Evolutionary conservation across 331 rosid species (phyloP).

Genomic region (Acacia concinna): DNA sequence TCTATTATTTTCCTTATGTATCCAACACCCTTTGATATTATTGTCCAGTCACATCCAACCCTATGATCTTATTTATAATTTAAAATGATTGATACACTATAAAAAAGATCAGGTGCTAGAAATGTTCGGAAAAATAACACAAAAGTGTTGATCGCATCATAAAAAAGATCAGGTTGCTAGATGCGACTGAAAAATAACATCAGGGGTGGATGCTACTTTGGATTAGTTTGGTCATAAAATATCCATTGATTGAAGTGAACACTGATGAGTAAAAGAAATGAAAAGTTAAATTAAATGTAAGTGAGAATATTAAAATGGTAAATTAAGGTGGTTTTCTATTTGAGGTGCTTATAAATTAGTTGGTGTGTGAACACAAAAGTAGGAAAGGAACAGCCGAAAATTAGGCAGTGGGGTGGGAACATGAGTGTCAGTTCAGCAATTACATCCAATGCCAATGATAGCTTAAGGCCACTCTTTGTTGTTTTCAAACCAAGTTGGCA

Average conservation of each 20-base stretch:
- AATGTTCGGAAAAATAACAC: too few species aligned
- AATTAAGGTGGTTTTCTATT: not conserved
- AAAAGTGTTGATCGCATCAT: too few species aligned
- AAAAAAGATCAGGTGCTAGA: too few species aligned
- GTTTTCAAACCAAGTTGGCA: slow-evolving; percentile 24
- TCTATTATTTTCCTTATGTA: too few species aligned
- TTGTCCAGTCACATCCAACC: too few species aligned
- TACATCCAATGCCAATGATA: not conserved
- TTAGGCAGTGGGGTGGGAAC: slow-evolving; percentile 8
- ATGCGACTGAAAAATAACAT: too few species aligned
- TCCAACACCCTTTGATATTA: too few species aligned
- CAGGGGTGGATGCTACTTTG: too few species aligned
- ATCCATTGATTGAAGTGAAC: not conserved
- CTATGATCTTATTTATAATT: too few species aligned
- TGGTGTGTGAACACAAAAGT: slow-evolving; percentile 36
- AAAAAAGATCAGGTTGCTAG: too few species aligned
- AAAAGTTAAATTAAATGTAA: not conserved
- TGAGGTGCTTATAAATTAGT: not conserved
- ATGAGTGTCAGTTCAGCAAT: slow-evolving; percentile 5
- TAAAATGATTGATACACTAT: too few species aligned
- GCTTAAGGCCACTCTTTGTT: not conserved
- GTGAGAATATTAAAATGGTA: not conserved
- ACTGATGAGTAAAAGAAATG: not conserved
- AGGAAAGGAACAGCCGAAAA: slow-evolving; percentile 37
- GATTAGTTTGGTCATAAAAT: too few species aligned